A percentile compares a stretch with the other conserved stretches of the same genome.
These are phyloP conservation scores for Escallonia rubra DNA, from an alignment of 129 eudicot genomes.

Conservation along the genomic window DNA sequence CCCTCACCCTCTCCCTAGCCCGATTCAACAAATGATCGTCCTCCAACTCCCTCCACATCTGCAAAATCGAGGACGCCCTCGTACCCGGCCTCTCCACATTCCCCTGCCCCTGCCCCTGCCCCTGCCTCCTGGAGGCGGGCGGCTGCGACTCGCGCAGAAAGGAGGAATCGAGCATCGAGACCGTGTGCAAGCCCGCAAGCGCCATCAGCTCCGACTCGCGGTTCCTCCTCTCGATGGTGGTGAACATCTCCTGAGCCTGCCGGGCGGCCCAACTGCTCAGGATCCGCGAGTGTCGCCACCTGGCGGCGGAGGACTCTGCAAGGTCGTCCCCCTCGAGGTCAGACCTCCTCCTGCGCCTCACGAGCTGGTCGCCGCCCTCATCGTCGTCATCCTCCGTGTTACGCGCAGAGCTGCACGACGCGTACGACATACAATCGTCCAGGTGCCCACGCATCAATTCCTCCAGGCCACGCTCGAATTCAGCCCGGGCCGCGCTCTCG, in stretches of 20 bases:
- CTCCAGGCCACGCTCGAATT: constrained; percentile 83
- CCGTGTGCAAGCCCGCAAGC: constrained; percentile 90
- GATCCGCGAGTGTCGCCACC: constrained; percentile 83
- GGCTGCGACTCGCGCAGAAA: constrained; percentile 81
- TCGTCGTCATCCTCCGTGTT: constrained; percentile 77
- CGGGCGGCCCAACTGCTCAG: constrained; percentile 94
- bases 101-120: constrained; percentile 78
- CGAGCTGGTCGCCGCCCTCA: constrained; percentile 81
- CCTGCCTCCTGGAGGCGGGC: constrained; percentile 67
- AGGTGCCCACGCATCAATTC: constrained; percentile 87
- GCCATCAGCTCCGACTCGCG: constrained; percentile 97
- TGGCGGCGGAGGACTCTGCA: constrained; percentile 93
- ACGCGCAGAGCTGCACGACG: constrained; percentile 78
- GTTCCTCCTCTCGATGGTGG: constrained; percentile 92
- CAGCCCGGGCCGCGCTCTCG: constrained; percentile 53
- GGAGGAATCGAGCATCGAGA: constrained; percentile 89
- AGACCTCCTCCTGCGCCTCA: constrained; percentile 87
- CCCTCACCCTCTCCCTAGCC: constrained; percentile 87
- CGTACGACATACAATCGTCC: constrained; percentile 90
- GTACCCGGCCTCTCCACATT: constrained; percentile 80
- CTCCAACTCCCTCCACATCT: constrained; percentile 99
- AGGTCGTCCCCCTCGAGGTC: constrained; percentile 96
- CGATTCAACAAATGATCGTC: constrained; percentile 73
- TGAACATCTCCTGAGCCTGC: constrained; percentile 94
- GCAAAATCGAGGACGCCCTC: constrained; percentile 80